Evolutionary conservation across 2,329 filamentous ascomycete species (phyloP).

Genomic region (Claviceps humidiphila): DNA sequence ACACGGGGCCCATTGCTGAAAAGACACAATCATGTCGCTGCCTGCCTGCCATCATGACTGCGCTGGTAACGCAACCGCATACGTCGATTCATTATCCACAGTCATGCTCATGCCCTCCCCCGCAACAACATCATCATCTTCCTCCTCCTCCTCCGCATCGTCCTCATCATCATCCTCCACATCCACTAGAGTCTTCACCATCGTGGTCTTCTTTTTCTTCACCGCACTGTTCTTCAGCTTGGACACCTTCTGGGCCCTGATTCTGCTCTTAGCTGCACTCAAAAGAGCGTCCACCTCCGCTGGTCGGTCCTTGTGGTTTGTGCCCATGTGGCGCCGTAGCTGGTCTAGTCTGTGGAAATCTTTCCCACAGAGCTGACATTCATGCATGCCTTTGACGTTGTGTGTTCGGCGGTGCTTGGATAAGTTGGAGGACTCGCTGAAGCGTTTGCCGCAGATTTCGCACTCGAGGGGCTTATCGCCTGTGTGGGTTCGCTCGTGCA

Average conservation of each 20-base stretch:
- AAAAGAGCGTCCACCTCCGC: slow-evolving; percentile 10
- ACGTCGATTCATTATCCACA: too few relatives aligned
- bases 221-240: slow-evolving; percentile 6
- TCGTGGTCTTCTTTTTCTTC: neutral
- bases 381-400: slow-evolving; percentile 35
- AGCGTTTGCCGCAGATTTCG: slow-evolving; percentile 43
- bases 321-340: slow-evolving; percentile 38
- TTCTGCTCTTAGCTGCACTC: slow-evolving; percentile 7
- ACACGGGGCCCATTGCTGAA: too few relatives aligned
- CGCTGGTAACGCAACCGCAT: too few relatives aligned
- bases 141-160: neutral
- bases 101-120: too few relatives aligned
- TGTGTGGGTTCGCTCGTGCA: slow-evolving; percentile 54
- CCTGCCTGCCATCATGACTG: too few relatives aligned
- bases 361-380: slow-evolving; percentile 40
- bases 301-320: slow-evolving; percentile 20
- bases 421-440: slow-evolving; percentile 53
- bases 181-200: neutral
- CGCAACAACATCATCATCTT: neutral
- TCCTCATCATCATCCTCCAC: neutral
- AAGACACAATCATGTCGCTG: too few relatives aligned
- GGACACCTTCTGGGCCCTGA: slow-evolving; percentile 5
- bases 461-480: slow-evolving; percentile 50
- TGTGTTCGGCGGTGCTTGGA: slow-evolving; percentile 54
- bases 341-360: slow-evolving; percentile 49